phyloP scores from a whole-genome alignment of 1,139 yeast species.

The Candida tetrigidarum region DNA sequence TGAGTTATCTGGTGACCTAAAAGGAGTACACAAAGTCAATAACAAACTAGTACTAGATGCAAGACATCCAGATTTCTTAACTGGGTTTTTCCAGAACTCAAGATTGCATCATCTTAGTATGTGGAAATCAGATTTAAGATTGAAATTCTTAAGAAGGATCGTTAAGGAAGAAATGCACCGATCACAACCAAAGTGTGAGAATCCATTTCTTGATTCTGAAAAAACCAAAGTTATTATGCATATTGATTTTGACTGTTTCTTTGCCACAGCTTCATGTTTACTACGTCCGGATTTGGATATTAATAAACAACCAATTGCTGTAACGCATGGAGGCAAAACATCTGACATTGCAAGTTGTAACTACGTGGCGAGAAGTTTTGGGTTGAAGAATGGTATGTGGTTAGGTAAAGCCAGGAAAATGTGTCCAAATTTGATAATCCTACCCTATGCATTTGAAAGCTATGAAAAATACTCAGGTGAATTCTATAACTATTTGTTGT shows the following conservation, averaged over 20 bases:
- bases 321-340: slow-evolving; percentile 74
- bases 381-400: slow-evolving; percentile 93
- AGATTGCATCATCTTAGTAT: slow-evolving; percentile 85
- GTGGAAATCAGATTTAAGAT: slow-evolving; percentile 81
- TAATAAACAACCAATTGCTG: slow-evolving; percentile 70
- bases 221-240: slow-evolving; percentile 56
- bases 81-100: slow-evolving; percentile 75
- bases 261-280: slow-evolving; percentile 82
- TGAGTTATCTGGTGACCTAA: slow-evolving; percentile 8
- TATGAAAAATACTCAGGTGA: slow-evolving; percentile 58
- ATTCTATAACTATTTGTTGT: slow-evolving; percentile 59
- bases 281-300: slow-evolving; percentile 60
- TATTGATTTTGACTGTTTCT: slow-evolving; percentile 92
- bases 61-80: slow-evolving; percentile 76
- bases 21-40: slow-evolving; percentile 17
- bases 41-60: slow-evolving; percentile 48
- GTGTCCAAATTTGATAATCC: slow-evolving; percentile 65
- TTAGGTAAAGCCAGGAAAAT: slow-evolving; percentile 59
- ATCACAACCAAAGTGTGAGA: slow-evolving; percentile 5
- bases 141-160: slow-evolving; percentile 55
- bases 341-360: slow-evolving; percentile 93
- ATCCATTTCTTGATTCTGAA: slow-evolving; percentile 4
- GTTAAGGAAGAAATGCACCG: slow-evolving; percentile 21
- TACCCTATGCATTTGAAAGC: slow-evolving; percentile 75
- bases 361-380: slow-evolving; percentile 75